phyloP scores from a whole-genome alignment of 83 land plant genomes.

The Diphasiastrum complanatum region DNA sequence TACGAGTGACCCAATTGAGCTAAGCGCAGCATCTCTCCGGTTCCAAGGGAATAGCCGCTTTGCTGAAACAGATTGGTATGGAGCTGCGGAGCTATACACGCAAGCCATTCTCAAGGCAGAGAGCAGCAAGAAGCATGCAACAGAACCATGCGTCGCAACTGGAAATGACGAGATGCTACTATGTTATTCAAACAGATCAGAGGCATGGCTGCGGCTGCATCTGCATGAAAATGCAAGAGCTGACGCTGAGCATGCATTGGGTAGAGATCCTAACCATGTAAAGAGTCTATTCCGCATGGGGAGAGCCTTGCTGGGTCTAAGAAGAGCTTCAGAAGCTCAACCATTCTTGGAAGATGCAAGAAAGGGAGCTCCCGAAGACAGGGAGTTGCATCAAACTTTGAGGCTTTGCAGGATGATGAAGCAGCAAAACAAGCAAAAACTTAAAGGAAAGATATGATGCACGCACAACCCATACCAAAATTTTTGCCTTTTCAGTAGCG shows the following conservation, averaged over 20 bases:
- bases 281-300: slow-evolving; percentile 34
- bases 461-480: too few relatives aligned
- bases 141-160: neutral
- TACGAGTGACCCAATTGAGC: too few relatives aligned
- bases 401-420: too few relatives aligned
- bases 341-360: too few relatives aligned
- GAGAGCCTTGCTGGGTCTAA: slow-evolving; percentile 33
- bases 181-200: slow-evolving; percentile 31
- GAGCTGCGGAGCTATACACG: slow-evolving; percentile 22
- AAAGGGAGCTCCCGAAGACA: too few relatives aligned
- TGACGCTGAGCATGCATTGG: slow-evolving; percentile 24
- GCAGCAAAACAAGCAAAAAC: too few relatives aligned
- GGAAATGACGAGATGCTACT: slow-evolving; percentile 18
- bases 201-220: slow-evolving; percentile 28
- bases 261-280: slow-evolving; percentile 11
- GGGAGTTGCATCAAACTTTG: too few relatives aligned
- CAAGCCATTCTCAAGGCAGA: slow-evolving; percentile 15
- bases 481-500: too few relatives aligned
- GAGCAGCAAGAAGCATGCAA: slow-evolving; percentile 2
- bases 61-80: slow-evolving; percentile 12
- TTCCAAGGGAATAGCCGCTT: slow-evolving; percentile 22
- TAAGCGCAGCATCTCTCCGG: slow-evolving; percentile 13
- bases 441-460: too few relatives aligned
- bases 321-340: too few relatives aligned
- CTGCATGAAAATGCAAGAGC: slow-evolving; percentile 23